Percentiles rank a stretch among this genome's conserved stretches.
These are phyloP conservation scores for Saccharomycopsis capsularis DNA, from an alignment of 805 yeast genomes.

Conservation along the genomic window DNA sequence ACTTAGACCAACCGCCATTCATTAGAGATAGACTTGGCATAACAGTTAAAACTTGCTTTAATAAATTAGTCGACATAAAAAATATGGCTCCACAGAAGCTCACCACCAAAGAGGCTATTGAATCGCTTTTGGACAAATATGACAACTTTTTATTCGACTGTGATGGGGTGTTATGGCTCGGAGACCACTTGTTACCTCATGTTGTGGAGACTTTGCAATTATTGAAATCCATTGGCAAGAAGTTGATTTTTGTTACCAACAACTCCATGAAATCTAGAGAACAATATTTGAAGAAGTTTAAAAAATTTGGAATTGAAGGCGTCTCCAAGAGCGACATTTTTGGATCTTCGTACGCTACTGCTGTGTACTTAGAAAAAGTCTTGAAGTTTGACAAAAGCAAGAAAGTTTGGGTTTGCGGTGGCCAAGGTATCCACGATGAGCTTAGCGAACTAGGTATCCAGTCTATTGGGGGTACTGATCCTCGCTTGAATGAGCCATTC, in stretches of 20 bases:
- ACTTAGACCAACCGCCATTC: too few species aligned
- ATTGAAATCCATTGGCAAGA: conserved; percentile 49
- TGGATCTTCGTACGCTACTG: conserved; percentile 88
- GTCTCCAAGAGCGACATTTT: conserved; percentile 62
- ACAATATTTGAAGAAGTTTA: conserved; percentile 71
- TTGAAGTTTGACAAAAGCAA: conserved; percentile 60
- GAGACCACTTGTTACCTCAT: conserved; percentile 70
- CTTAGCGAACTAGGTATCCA: conserved; percentile 65
- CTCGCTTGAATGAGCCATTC: conserved; percentile 45
- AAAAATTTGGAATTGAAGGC: conserved; percentile 39
- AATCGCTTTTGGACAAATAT: conserved; percentile 50
- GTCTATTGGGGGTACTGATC: conserved; percentile 80
- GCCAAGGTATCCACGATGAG: conserved; percentile 78
- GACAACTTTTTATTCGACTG: conserved; percentile 93
- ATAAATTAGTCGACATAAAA: too few species aligned
- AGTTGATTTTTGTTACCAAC: conserved; percentile 85
- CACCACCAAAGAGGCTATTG: conserved; percentile 39
- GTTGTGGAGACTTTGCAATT: conserved; percentile 68
- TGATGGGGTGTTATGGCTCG: conserved; percentile 96
- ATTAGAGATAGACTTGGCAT: too few species aligned
- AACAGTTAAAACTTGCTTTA: too few species aligned
- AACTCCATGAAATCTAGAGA: conserved; percentile 87
- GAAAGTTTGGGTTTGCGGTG: conserved; percentile 89
- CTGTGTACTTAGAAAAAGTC: conserved; percentile 75
- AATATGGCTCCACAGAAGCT: conserved; percentile 24